Evolutionary conservation across 768 basidiomycete genomes (phyloP).

Genomic region (Pleurotus salmoneostramineus): DNA sequence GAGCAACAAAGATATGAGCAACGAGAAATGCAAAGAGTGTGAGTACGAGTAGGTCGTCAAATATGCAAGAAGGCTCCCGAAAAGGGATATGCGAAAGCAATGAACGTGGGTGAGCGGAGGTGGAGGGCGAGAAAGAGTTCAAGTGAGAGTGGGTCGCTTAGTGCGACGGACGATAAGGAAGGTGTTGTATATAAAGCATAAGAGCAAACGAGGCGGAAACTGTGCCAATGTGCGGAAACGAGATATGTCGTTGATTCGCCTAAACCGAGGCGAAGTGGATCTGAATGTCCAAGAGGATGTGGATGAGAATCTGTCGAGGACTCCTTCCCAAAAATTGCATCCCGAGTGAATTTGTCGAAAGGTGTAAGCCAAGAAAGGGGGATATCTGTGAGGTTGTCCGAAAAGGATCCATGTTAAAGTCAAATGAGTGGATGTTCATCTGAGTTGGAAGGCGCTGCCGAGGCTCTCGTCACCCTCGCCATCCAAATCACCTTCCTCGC

Average conservation of each 20-base stretch:
- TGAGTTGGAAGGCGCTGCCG: constrained; percentile 73
- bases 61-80: neutral
- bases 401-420: neutral
- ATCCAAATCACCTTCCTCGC: constrained; percentile 25
- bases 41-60: constrained; percentile 1
- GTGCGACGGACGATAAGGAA: no score
- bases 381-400: constrained; percentile 1
- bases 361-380: neutral
- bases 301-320: neutral
- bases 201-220: no score
- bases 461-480: constrained; percentile 34
- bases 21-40: constrained; percentile 5
- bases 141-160: neutral
- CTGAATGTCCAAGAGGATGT: neutral
- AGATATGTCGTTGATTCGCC: neutral
- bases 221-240: no score
- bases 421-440: constrained; percentile 22
- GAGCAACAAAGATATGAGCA: constrained; percentile 6
- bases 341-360: neutral
- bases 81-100: constrained; percentile 7
- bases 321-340: neutral
- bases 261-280: neutral
- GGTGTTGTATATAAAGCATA: no score
- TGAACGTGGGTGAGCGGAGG: constrained; percentile 2
- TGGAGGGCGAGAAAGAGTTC: neutral